Evolutionary conservation across 106 monocot species (phyloP), one percentile per base, ranked within the genome.

Genomic region (Dendrobium huoshanense): DNA sequence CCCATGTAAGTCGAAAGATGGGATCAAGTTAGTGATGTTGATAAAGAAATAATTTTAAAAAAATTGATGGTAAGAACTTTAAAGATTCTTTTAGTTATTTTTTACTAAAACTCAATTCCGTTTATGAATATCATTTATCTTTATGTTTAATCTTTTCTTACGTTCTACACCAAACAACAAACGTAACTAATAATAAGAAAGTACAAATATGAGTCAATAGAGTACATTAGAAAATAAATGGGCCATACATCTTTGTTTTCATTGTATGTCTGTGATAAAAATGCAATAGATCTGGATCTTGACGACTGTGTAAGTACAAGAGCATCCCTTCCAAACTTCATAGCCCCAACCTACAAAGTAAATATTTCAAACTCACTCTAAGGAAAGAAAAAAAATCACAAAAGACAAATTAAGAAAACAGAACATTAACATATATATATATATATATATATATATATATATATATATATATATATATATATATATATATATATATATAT

Each of bases 301-400:
- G 80, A 59, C 0, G 91, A 88, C 77, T 94, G 94, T 7, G 94
- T 88, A 25, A 94, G 80, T 42, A 94, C 90, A 82, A 94, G 65
- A 13, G 80, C 90, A 91, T 94, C 94, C 82, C 73, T 90, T 76
- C 94, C 94, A 75, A 94, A 88, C 80, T 84, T 86, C 91, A 94
- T 94, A 15, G 93, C 82, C 20, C 91, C 89, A 67, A 88, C 91
- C 94, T 91, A 81, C 84, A 87, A 55, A 80, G 29, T 31, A 45
- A 73, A 44, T 45, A 13, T 7, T 37, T 2, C 10, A 70, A 70
- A 70, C 70, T 33, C 33, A 33, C 25, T 56, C 9, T 9, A 72
- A 22, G 41, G 11, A 18, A 74, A 74, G 7, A 74, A 44, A 42
- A 29, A n/a, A 24, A 41, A 42, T 43, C 13, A 3, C 17, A 19